phyloP scores from a whole-genome alignment of 345 rosid genomes.

The Aethionema arabicum region DNA sequence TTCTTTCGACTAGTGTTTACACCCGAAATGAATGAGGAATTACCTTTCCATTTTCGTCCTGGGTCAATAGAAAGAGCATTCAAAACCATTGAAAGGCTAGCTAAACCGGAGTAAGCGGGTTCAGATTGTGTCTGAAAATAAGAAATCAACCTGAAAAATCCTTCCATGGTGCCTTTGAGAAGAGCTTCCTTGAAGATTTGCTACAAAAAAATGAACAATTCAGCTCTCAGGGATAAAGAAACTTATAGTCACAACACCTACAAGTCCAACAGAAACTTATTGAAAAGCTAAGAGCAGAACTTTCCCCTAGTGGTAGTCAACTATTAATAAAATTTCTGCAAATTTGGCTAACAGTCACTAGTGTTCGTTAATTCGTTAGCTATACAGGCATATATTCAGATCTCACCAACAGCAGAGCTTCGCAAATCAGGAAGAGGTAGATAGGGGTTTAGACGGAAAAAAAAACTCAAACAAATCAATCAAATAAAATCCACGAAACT shows the following conservation, averaged over 20 bases:
- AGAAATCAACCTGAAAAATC: slow-evolving; percentile 76
- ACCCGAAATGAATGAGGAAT: neutral
- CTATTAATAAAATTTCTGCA: too few relatives aligned
- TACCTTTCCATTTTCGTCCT: slow-evolving; percentile 79
- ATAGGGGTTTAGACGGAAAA: slow-evolving; percentile 20
- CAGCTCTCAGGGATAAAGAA: neutral
- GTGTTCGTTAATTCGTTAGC: neutral
- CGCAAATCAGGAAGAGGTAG: slow-evolving; percentile 2
- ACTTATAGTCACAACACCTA: neutral
- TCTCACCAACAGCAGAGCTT: slow-evolving; percentile 6
- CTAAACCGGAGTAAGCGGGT: slow-evolving; percentile 88
- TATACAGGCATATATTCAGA: slow-evolving; percentile 2
- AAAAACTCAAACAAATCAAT: neutral
- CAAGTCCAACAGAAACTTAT: too few relatives aligned
- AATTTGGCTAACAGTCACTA: neutral
- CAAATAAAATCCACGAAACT: neutral
- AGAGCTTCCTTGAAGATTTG: slow-evolving; percentile 77
- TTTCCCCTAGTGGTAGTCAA: neutral
- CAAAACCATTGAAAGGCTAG: slow-evolving; percentile 85
- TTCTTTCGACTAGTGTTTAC: neutral
- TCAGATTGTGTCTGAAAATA: slow-evolving; percentile 91
- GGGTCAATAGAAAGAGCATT: slow-evolving; percentile 93
- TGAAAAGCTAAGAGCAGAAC: too few relatives aligned
- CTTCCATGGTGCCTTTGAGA: slow-evolving; percentile 91
- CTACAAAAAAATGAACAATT: slow-evolving; percentile 38